Conservation (phyloP, 805 yeast genomes). For the Maudiozyma turicensis region DNA sequence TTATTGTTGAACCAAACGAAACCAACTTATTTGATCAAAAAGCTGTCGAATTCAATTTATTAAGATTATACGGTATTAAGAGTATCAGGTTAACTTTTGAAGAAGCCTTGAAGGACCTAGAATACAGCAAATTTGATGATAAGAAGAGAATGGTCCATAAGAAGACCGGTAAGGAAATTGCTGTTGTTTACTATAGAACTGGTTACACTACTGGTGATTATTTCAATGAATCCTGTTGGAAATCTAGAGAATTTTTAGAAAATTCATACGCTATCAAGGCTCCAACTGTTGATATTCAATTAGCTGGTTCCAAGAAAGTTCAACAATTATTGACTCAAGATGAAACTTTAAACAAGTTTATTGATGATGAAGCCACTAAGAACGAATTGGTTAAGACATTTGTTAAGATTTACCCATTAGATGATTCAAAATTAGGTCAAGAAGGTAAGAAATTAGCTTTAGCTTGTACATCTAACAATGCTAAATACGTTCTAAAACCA, state of each 20-base stretch:
- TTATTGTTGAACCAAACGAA: slow-evolving; percentile 78
- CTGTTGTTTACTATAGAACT: slow-evolving; percentile 83
- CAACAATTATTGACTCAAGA: slow-evolving; percentile 76
- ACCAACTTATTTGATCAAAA: slow-evolving; percentile 90
- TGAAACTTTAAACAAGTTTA: slow-evolving; percentile 37
- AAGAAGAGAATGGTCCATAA: slow-evolving; percentile 45
- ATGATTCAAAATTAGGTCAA: slow-evolving; percentile 52
- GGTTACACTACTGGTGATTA: slow-evolving; percentile 86
- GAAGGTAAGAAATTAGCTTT: slow-evolving; percentile 59
- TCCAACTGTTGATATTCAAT: slow-evolving; percentile 80
- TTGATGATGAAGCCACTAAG: slow-evolving; percentile 28
- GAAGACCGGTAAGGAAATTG: slow-evolving; percentile 56
- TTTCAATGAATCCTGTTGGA: slow-evolving; percentile 60
- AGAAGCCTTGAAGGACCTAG: slow-evolving; percentile 35
- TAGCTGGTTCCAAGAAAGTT: slow-evolving; percentile 87
- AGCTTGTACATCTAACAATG: slow-evolving; percentile 39
- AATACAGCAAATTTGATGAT: slow-evolving; percentile 2
- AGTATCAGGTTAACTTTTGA: slow-evolving; percentile 61
- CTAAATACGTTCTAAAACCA: slow-evolving; percentile 79
- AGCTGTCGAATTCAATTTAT: slow-evolving; percentile 61
- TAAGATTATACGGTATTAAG: slow-evolving; percentile 45
- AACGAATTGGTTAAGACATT: slow-evolving; percentile 42
- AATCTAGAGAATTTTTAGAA: slow-evolving; percentile 63
- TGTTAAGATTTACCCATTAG: slow-evolving; percentile 82
- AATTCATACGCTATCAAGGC: slow-evolving; percentile 76